Conservation (phyloP, 2,329 filamentous ascomycete genomes). For the Coleophoma crateriformis region DNA sequence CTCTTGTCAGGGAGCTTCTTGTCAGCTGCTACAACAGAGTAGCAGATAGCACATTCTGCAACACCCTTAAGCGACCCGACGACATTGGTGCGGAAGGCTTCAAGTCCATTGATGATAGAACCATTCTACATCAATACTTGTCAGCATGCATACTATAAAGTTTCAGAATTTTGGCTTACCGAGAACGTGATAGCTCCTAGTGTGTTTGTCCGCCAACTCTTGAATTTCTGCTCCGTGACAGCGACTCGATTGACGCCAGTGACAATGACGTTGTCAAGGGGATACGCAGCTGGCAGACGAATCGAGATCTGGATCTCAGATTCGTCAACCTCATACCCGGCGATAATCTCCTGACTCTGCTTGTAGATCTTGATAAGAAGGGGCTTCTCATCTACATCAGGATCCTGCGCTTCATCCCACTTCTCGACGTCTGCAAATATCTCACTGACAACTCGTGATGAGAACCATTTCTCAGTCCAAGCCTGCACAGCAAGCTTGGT, state of each 20-base stretch:
- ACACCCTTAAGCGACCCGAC: slow-evolving; percentile 86
- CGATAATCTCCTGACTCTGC: slow-evolving; percentile 69
- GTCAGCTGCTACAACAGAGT: slow-evolving; percentile 85
- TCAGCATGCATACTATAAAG: not conserved
- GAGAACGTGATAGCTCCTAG: slow-evolving; percentile 93
- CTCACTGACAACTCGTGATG: slow-evolving; percentile 61
- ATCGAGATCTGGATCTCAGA: slow-evolving; percentile 79
- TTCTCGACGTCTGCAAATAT: slow-evolving; percentile 61
- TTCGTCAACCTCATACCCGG: slow-evolving; percentile 84
- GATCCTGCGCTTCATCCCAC: slow-evolving; percentile 56
- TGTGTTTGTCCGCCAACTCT: slow-evolving; percentile 80
- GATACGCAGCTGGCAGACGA: slow-evolving; percentile 73
- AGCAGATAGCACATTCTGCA: slow-evolving; percentile 94
- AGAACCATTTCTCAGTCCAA: slow-evolving; percentile 85
- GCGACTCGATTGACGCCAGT: slow-evolving; percentile 76
- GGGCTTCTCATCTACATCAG: slow-evolving; percentile 46
- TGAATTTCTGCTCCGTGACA: slow-evolving; percentile 88
- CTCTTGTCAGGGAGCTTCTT: slow-evolving; percentile 87
- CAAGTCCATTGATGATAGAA: slow-evolving; percentile 79
- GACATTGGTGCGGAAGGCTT: slow-evolving; percentile 82
- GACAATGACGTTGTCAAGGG: slow-evolving; percentile 73
- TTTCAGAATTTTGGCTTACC: slow-evolving; percentile 30
- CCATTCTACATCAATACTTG: slow-evolving; percentile 52
- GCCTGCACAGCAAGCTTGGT: slow-evolving; percentile 72
- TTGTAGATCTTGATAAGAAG: slow-evolving; percentile 66